Conservation (phyloP, 768 basidiomycete genomes). For the Myochromella boudieri region DNA sequence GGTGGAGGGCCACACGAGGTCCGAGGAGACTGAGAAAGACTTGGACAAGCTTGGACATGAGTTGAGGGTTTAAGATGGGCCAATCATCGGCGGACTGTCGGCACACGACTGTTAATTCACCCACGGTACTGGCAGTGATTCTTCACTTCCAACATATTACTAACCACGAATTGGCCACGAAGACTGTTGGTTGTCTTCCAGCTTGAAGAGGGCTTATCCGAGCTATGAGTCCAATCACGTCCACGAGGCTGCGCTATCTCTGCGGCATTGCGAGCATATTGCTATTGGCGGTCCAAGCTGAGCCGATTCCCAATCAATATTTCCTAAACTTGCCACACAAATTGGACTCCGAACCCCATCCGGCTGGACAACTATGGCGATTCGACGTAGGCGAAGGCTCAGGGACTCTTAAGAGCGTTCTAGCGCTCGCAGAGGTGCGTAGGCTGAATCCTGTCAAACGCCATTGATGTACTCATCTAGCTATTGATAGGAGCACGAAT, state of each 20-base stretch:
- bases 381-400: conserved; percentile 10
- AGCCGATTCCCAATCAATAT: conserved; percentile 14
- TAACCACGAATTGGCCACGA: neutral
- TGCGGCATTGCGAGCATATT: conserved; percentile 13
- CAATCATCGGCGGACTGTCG: no score
- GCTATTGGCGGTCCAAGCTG: conserved; percentile 14
- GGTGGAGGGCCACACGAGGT: no score
- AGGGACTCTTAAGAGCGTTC: conserved; percentile 7
- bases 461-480: conserved; percentile 2
- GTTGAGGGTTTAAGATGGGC: no score
- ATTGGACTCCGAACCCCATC: conserved; percentile 6
- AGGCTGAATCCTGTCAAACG: neutral
- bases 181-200: neutral
- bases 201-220: neutral
- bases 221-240: conserved; percentile 4
- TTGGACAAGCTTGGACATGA: no score
- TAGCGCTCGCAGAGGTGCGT: conserved; percentile 14
- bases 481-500: conserved; percentile 34
- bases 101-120: conserved; percentile 10
- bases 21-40: no score
- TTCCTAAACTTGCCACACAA: conserved; percentile 5
- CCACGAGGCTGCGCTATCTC: conserved; percentile 2
- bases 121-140: neutral
- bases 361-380: conserved; percentile 18
- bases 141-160: neutral